phyloP scores from a whole-genome alignment of 306 rosid genomes.

The Cicer arietinum region DNA sequence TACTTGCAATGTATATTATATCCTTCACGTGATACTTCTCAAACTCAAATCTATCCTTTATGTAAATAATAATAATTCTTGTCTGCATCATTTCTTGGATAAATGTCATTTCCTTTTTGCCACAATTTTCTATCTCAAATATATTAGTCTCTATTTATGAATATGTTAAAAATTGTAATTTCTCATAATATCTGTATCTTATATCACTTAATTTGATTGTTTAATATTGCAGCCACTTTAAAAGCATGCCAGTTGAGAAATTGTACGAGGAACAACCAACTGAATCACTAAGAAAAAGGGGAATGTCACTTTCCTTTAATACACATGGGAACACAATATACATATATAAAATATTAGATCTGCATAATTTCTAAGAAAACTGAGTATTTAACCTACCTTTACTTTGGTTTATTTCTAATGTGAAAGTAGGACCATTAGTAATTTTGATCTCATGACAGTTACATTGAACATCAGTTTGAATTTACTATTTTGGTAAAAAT shows the following conservation, averaged over 20 bases:
- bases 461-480: slow-evolving; percentile 3
- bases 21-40: slow-evolving; percentile 34
- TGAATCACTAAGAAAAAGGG: slow-evolving; percentile 3
- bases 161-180: neutral
- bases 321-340: neutral
- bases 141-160: neutral
- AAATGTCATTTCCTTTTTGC: neutral
- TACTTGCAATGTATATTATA: too few relatives aligned
- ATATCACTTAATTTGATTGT: neutral
- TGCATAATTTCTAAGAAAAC: slow-evolving; percentile 12
- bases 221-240: neutral
- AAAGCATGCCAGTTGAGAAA: neutral
- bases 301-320: neutral
- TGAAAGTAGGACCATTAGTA: slow-evolving; percentile 7
- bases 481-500: neutral
- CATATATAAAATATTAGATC: slow-evolving; percentile 3
- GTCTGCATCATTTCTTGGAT: slow-evolving; percentile 12
- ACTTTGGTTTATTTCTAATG: neutral
- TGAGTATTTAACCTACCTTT: slow-evolving; percentile 11
- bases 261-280: neutral
- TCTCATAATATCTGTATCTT: neutral
- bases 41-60: slow-evolving; percentile 33
- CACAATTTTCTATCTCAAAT: neutral
- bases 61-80: neutral
- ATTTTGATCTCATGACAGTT: slow-evolving; percentile 4